Evolutionary conservation across 176 grass and related monocot genomes (phyloP).

Genomic region (Aegilops umbellulata): DNA sequence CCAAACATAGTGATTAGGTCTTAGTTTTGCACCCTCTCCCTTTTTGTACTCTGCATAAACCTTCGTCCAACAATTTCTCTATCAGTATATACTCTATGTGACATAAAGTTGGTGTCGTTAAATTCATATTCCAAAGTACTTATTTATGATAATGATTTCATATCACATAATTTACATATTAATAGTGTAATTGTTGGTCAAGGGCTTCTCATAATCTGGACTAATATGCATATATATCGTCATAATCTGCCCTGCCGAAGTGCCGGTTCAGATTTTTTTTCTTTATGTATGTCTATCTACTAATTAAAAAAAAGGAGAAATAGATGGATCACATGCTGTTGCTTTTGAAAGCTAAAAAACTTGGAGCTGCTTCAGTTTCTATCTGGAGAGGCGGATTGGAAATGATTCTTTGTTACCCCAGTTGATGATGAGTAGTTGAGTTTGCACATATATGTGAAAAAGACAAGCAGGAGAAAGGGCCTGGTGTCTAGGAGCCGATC

Average conservation of each 20-base stretch:
- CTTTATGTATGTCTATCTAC: too few species aligned
- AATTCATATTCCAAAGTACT: too few species aligned
- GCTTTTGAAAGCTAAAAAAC: not conserved
- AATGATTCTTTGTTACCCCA: not conserved
- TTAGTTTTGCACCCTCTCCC: not conserved
- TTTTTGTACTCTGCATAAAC: too few species aligned
- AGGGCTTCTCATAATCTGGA: too few species aligned
- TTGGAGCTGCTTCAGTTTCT: not conserved
- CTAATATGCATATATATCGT: not conserved
- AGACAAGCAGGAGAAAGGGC: constrained; percentile 40
- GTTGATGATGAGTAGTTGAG: constrained; percentile 2
- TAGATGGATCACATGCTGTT: not conserved
- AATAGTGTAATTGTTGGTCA: too few species aligned
- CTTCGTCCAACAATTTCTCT: too few species aligned
- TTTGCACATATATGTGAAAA: constrained; percentile 46
- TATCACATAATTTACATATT: too few species aligned
- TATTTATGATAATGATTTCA: too few species aligned
- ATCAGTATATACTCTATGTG: too few species aligned
- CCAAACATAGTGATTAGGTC: not conserved
- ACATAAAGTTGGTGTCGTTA: too few species aligned
- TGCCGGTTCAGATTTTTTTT: not conserved
- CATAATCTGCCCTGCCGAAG: not conserved
- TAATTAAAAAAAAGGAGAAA: too few species aligned
- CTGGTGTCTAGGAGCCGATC: not conserved
- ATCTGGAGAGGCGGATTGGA: not conserved